Percentiles rank a stretch among this genome's conserved stretches.
phyloP scores from a whole-genome alignment of 805 yeast species.

The Ogataea ganodermae region DNA sequence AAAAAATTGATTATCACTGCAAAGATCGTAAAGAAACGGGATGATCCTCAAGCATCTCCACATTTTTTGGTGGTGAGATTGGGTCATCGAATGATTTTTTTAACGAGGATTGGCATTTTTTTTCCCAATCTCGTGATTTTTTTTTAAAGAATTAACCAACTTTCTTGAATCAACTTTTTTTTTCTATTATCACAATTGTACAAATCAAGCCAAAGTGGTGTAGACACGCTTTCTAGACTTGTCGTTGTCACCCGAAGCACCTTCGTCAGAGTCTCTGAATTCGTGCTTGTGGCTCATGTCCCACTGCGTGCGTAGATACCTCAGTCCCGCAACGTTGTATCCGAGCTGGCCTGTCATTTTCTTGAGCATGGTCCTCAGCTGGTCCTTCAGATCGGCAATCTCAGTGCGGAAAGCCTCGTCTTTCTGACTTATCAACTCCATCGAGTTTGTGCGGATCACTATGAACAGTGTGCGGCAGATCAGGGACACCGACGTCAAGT shows the following conservation, averaged over 20 bases:
- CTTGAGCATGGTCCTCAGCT: constrained; percentile 58
- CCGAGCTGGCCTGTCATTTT: constrained; percentile 65
- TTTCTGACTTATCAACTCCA: constrained; percentile 72
- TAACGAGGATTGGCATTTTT: neutral
- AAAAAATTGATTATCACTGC: no score
- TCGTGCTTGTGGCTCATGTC: constrained; percentile 69
- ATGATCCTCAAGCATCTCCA: neutral
- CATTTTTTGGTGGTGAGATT: neutral
- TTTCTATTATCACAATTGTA: no score
- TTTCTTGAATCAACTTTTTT: neutral
- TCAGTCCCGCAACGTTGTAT: constrained; percentile 80
- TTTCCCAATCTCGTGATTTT: neutral
- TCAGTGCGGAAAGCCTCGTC: constrained; percentile 65
- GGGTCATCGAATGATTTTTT: neutral
- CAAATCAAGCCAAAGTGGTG: constrained; percentile 15
- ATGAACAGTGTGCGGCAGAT: constrained; percentile 79
- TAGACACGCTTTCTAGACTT: constrained; percentile 72
- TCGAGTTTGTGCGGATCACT: constrained; percentile 69
- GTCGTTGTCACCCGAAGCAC: constrained; percentile 45
- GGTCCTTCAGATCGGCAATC: constrained; percentile 60
- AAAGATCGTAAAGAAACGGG: no score
- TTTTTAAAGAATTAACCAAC: neutral
- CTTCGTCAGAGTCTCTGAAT: constrained; percentile 53
- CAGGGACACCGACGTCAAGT: constrained; percentile 52
- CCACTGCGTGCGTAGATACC: constrained; percentile 77